These are phyloP conservation scores for Moesziomyces globuligerus DNA, from an alignment of 1,284 basidiomycete species.

Conservation along the genomic window DNA sequence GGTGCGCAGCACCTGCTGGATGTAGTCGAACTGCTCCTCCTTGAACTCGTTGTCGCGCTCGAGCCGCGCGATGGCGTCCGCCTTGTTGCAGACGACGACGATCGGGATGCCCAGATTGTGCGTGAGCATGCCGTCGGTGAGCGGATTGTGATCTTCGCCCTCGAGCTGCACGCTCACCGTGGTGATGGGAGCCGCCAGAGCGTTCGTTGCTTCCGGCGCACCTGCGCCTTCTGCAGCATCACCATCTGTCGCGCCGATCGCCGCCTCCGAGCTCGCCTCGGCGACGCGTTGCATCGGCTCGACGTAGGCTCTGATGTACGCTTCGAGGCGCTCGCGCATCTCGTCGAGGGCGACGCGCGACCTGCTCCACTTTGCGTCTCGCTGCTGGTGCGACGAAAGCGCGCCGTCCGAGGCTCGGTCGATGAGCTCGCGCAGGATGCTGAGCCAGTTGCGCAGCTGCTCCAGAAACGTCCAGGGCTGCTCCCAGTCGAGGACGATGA, in stretches of 20 bases:
- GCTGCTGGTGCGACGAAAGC: constrained; percentile 72
- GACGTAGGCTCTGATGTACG: constrained; percentile 84
- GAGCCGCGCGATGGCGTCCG: constrained; percentile 66
- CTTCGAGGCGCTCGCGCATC: constrained; percentile 82
- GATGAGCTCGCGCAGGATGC: constrained; percentile 48
- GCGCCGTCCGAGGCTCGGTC: constrained; percentile 73
- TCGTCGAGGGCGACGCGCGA: constrained; percentile 69
- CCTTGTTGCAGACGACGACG: constrained; percentile 84
- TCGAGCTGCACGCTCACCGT: constrained; percentile 70
- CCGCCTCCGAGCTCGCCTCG: constrained; percentile 8
- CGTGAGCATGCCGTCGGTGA: constrained; percentile 48
- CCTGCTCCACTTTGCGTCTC: constrained; percentile 76
- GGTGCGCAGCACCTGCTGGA: constrained; percentile 92
- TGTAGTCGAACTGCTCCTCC: constrained; percentile 94
- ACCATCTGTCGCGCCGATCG: not conserved
- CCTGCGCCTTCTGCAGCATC: not conserved
- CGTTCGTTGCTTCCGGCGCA: not conserved
- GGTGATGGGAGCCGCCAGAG: constrained; percentile 70
- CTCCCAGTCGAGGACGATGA: constrained; percentile 96
- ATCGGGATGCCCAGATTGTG: constrained; percentile 81
- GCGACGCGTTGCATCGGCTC: constrained; percentile 75
- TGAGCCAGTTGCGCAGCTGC: constrained; percentile 86
- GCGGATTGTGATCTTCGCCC: constrained; percentile 37
- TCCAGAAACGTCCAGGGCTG: constrained; percentile 88
- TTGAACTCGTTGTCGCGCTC: constrained; percentile 68